Conservation (phyloP, 805 yeast species). For the Candida silvicultrix region DNA sequence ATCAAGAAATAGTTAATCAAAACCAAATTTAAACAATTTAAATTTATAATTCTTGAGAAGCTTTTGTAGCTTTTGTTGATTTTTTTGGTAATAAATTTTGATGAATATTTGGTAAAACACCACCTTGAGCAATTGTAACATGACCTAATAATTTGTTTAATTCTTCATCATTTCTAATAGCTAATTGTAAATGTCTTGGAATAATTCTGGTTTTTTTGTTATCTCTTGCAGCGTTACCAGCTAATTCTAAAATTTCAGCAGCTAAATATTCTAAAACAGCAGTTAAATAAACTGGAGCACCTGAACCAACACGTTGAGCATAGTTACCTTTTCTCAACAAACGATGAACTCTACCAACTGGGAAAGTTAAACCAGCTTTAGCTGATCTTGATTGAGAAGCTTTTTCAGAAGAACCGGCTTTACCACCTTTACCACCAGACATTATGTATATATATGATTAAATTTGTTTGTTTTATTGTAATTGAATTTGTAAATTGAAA, state of each 20-base stretch:
- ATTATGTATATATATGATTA: slow-evolving; percentile 29
- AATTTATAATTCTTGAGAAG: slow-evolving; percentile 51
- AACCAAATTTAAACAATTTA: not conserved
- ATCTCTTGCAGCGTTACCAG: slow-evolving; percentile 98
- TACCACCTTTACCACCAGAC: slow-evolving; percentile 67
- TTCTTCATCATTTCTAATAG: slow-evolving; percentile 97
- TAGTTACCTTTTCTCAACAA: slow-evolving; percentile 89
- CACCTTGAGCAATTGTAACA: slow-evolving; percentile 98
- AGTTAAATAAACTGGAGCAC: slow-evolving; percentile 94
- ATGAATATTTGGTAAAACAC: slow-evolving; percentile 97
- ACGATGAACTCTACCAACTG: slow-evolving; percentile 97
- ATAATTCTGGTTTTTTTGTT: slow-evolving; percentile 96
- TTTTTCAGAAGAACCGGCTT: slow-evolving; percentile 86
- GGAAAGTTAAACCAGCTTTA: slow-evolving; percentile 95
- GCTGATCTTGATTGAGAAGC: slow-evolving; percentile 94
- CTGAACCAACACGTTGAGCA: slow-evolving; percentile 96
- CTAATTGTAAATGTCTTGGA: slow-evolving; percentile 96
- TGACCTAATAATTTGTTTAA: slow-evolving; percentile 83
- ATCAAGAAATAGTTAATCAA: too few species aligned
- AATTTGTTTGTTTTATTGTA: too few species aligned
- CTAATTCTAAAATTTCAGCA: slow-evolving; percentile 93
- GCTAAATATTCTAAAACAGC: slow-evolving; percentile 92
- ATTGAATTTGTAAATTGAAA: too few species aligned
- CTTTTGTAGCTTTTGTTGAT: slow-evolving; percentile 50
- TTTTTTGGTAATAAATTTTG: slow-evolving; percentile 85